Evolutionary conservation across 345 rosid genomes (phyloP).

Genomic region (Microcos paniculata): DNA sequence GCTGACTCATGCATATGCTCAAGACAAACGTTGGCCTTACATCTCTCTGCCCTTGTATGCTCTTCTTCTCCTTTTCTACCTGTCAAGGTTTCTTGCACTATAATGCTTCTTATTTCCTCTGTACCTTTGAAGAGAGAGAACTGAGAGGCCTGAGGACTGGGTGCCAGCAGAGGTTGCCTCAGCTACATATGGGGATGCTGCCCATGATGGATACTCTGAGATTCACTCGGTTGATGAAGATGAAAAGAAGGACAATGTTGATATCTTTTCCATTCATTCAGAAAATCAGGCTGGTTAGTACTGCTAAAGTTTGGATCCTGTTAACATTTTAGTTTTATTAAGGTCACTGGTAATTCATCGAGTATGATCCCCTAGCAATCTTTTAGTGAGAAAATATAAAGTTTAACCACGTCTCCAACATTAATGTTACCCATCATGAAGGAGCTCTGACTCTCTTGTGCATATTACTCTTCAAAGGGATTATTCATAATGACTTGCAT

Average conservation of each 20-base stretch:
- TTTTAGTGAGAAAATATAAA: background rate
- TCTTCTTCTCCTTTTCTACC: slow-evolving; percentile 10
- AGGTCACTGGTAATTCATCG: slow-evolving; percentile 5
- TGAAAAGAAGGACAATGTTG: slow-evolving; percentile 55
- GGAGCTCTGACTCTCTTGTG: background rate
- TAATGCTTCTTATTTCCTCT: slow-evolving; percentile 22
- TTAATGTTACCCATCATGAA: background rate
- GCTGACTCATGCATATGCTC: slow-evolving; percentile 77
- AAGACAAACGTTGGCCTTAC: slow-evolving; percentile 96
- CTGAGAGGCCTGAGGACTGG: slow-evolving; percentile 92
- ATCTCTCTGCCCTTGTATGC: slow-evolving; percentile 81
- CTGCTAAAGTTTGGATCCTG: background rate
- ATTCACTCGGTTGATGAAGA: slow-evolving; percentile 41
- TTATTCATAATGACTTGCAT: background rate
- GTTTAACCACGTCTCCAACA: background rate
- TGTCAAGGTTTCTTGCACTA: slow-evolving; percentile 15
- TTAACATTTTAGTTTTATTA: background rate
- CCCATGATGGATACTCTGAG: slow-evolving; percentile 40
- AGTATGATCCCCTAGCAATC: background rate
- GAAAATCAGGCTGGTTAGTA: slow-evolving; percentile 42
- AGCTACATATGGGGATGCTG: slow-evolving; percentile 30
- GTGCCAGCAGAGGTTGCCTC: slow-evolving; percentile 69
- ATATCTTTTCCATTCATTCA: slow-evolving; percentile 84
- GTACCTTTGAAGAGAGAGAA: slow-evolving; percentile 48
- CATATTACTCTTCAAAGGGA: background rate